Percentiles rank a stretch among this genome's conserved stretches.
phyloP scores from a whole-genome alignment of 2,329 filamentous ascomycete species.

The Cercospora citrullina region DNA sequence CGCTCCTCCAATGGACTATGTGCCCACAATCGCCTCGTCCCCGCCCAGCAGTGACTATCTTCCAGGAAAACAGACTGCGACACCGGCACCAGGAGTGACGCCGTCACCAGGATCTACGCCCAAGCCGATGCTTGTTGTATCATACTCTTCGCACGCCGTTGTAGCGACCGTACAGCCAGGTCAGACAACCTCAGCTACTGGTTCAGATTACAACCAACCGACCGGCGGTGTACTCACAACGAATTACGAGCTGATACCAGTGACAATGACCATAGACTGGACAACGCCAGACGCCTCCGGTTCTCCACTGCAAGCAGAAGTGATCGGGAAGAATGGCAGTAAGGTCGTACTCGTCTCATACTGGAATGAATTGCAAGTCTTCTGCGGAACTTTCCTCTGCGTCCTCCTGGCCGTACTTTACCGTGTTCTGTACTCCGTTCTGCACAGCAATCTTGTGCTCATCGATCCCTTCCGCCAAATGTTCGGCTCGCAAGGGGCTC shows the following conservation, averaged over 20 bases:
- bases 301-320: neutral
- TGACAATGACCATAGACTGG: neutral
- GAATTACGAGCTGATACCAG: neutral
- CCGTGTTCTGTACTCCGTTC: slow-evolving; percentile 21
- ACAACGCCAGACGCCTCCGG: neutral
- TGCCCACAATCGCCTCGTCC: neutral
- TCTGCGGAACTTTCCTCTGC: slow-evolving; percentile 23
- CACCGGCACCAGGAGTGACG: neutral
- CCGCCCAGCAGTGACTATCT: neutral
- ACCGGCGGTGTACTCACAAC: neutral
- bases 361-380: slow-evolving; percentile 17
- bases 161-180: neutral
- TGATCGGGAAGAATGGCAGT: neutral
- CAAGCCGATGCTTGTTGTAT: neutral
- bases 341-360: neutral
- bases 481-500: slow-evolving; percentile 15
- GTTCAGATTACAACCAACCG: neutral
- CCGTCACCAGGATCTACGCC: neutral
- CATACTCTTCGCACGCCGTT: neutral
- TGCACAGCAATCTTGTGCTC: slow-evolving; percentile 23
- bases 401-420: slow-evolving; percentile 26
- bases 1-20: neutral
- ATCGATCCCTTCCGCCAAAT: slow-evolving; percentile 27
- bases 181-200: neutral
- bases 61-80: neutral